Conservation (phyloP, 805 yeast species). For the Hanseniaspora thailandica region DNA sequence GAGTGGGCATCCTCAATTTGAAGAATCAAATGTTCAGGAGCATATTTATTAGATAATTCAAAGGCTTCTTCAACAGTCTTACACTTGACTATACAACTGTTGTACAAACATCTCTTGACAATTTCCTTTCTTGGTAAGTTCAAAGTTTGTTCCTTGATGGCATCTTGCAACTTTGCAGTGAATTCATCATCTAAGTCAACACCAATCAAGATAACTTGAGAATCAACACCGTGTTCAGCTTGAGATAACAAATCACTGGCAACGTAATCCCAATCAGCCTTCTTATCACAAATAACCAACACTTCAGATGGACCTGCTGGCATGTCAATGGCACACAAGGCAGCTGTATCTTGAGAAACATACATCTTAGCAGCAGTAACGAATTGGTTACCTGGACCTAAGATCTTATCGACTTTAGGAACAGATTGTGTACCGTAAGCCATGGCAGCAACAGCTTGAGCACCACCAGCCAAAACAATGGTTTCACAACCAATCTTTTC, state of each 20-base stretch:
- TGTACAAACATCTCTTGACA: conserved; percentile 81
- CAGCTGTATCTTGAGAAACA: conserved; percentile 89
- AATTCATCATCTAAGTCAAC: conserved; percentile 53
- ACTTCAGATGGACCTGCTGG: conserved; percentile 99
- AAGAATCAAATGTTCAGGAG: conserved; percentile 94
- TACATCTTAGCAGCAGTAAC: conserved; percentile 99
- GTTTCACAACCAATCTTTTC: conserved; percentile 84
- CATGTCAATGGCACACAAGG: conserved; percentile 94
- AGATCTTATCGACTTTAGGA: conserved; percentile 87
- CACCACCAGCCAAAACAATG: conserved; percentile 96
- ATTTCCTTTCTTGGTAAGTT: conserved; percentile 84
- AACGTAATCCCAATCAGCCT: conserved; percentile 88
- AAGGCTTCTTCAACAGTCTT: conserved; percentile 67
- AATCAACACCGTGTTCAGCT: conserved; percentile 98
- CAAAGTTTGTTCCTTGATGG: conserved; percentile 73
- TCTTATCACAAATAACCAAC: conserved; percentile 78
- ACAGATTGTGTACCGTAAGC: conserved; percentile 93
- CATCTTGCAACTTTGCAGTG: conserved; percentile 60
- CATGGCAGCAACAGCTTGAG: conserved; percentile 98
- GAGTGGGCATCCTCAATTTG: conserved; percentile 71
- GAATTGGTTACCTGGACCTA: conserved; percentile 98
- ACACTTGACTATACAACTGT: conserved; percentile 71
- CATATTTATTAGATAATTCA: conserved; percentile 76
- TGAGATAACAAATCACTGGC: conserved; percentile 94
- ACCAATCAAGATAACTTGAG: conserved; percentile 88